These are phyloP conservation scores for Trichophyton simii DNA, from an alignment of 2,329 filamentous ascomycete genomes.

Conservation along the genomic window DNA sequence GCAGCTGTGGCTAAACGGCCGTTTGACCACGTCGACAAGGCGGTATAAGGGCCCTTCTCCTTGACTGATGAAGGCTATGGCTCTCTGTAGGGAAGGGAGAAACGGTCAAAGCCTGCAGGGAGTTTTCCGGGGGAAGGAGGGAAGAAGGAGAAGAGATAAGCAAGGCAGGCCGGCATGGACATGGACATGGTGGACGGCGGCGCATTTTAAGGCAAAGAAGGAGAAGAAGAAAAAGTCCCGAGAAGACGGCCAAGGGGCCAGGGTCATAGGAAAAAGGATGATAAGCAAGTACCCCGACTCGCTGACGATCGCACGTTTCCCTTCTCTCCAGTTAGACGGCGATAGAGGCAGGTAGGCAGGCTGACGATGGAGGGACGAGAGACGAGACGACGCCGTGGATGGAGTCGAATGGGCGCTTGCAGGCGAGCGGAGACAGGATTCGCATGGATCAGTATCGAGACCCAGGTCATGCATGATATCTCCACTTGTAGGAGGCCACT, in stretches of 20 bases:
- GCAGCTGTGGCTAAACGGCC: constrained; percentile 4
- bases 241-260: neutral
- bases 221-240: neutral
- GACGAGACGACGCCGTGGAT: neutral
- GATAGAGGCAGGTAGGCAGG: neutral
- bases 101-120: neutral
- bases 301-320: neutral
- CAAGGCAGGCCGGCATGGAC: neutral
- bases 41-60: neutral
- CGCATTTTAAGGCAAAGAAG: neutral
- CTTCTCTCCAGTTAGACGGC: neutral
- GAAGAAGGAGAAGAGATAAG: neutral
- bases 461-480: neutral
- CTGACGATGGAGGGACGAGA: neutral
- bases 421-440: constrained; percentile 2
- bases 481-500: neutral
- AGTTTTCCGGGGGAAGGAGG: neutral
- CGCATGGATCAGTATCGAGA: neutral
- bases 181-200: neutral
- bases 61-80: neutral
- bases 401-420: neutral
- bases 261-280: neutral
- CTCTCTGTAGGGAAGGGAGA: neutral
- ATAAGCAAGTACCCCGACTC: neutral
- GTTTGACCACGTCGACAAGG: neutral